Evolutionary conservation across 495 filamentous ascomycete genomes (phyloP), one percentile per base, ranked within the genome.

Genomic region (Aspergillus panamensis): DNA sequence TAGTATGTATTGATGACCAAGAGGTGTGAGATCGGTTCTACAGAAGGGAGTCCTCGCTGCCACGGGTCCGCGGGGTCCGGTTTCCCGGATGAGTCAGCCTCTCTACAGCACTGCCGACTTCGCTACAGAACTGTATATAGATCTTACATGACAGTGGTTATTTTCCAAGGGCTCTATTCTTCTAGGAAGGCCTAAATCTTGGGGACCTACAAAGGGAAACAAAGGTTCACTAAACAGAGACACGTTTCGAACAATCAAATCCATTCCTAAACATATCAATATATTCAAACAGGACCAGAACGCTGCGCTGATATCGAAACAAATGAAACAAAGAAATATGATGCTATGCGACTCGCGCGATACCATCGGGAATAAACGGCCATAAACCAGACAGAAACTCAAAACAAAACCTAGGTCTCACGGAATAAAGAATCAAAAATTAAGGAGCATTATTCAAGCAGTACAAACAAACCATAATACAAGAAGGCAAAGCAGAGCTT

Each of bases 231-330:
- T 19, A 7, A 5, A 20, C 7, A 20, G 17, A 20, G 19, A 10
- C 8, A 44, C 3, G 17, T 19, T 19, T 40, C 16, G 6, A 9
- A 45, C 16, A 45, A 21, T 42, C 44, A 55, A 59, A 59, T 57
- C 29, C 37, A 58, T 54, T 51, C 20, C 32, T 50, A 65, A 17
- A 52, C 51, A 42, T 43, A 57, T 55, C 29, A 57, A 65, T 43
- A 47, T n/a, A 62, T 54, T 43, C 20, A 49, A 57, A 30, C 29
- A 61, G 43, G 17, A 47, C 45, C 35, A 58, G 32, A 33, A 40
- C 66, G 60, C 58, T 62, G 47, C 57, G 63, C 66, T 65, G 66
- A 68, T 65, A 68, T 66, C 58, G 58, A 50, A 58, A 48, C 29
- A 59, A 53, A 56, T 19, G 20, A 51, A 35, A 59, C n/a, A 47